Percentiles rank a stretch among this genome's conserved stretches.
phyloP scores from a whole-genome alignment of 305 asterid genomes.

The Andrographis paniculata region DNA sequence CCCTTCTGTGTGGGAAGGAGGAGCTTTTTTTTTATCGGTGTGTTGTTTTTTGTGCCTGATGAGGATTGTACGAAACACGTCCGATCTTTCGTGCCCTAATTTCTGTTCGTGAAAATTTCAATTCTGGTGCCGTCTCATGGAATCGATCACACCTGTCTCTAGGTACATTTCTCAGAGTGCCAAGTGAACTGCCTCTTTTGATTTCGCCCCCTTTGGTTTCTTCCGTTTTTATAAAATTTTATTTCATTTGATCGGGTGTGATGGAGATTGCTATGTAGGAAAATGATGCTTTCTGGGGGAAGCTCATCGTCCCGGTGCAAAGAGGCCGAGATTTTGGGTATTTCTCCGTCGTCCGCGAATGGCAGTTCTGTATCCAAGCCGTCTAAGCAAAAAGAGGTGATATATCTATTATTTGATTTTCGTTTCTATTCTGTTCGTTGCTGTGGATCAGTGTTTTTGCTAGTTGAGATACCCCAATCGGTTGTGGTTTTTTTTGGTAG shows the following conservation, averaged over 20 bases:
- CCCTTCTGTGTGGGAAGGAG: too few relatives aligned
- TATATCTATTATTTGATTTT: conserved; percentile 6
- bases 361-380: conserved; percentile 28
- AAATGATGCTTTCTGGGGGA: conserved; percentile 52
- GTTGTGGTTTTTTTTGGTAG: not conserved
- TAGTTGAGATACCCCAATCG: not conserved
- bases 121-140: not conserved
- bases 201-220: not conserved
- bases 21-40: too few relatives aligned
- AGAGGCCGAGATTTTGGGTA: conserved; percentile 46
- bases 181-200: not conserved
- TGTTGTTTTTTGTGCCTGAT: too few relatives aligned
- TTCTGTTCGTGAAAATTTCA: not conserved
- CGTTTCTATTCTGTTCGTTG: not conserved
- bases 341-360: conserved; percentile 32
- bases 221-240: not conserved
- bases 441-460: not conserved
- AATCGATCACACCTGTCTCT: not conserved
- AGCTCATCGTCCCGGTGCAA: conserved; percentile 48
- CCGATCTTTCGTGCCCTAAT: too few relatives aligned
- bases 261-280: conserved; percentile 26
- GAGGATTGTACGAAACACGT: too few relatives aligned
- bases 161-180: not conserved
- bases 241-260: not conserved
- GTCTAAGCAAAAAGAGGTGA: conserved; percentile 54